Evolutionary conservation across 1,284 basidiomycete genomes (phyloP).

Genomic region (Melanopsichium pennsylvanicum): DNA sequence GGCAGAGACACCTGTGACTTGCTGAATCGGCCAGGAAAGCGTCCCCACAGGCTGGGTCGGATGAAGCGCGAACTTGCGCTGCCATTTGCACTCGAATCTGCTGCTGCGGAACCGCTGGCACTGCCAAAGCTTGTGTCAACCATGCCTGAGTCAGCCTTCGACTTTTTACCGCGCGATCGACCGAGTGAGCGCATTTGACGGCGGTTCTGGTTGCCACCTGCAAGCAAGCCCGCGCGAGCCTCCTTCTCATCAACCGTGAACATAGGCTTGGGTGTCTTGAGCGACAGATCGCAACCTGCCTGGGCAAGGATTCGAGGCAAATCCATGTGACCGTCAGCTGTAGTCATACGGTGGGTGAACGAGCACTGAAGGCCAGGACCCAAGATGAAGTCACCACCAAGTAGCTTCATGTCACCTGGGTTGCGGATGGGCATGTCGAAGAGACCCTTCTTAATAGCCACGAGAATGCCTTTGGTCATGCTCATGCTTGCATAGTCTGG

Average conservation of each 20-base stretch:
- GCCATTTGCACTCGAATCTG: constrained; percentile 2
- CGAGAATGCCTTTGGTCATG: constrained; percentile 73
- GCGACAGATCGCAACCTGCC: constrained; percentile 54
- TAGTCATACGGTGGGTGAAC: constrained; percentile 52
- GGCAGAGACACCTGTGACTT: constrained; percentile 41
- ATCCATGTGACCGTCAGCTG: constrained; percentile 58
- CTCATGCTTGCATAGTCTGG: constrained; percentile 76
- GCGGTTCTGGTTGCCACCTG: constrained; percentile 37
- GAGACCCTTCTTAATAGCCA: constrained; percentile 71
- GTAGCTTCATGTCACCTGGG: constrained; percentile 78
- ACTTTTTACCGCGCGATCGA: constrained; percentile 24
- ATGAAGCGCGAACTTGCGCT: constrained; percentile 14
- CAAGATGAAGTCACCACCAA: constrained; percentile 88
- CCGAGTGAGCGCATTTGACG: constrained; percentile 31
- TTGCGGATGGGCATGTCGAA: constrained; percentile 77
- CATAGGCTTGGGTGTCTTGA: constrained; percentile 48
- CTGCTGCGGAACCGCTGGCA: neutral
- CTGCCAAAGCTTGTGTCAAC: constrained; percentile 26
- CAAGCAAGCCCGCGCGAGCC: constrained; percentile 34
- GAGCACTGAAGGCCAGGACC: constrained; percentile 70
- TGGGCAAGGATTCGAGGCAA: constrained; percentile 53
- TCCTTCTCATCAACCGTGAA: constrained; percentile 27
- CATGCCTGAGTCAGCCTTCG: constrained; percentile 5
- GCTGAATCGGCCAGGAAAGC: constrained; percentile 37
- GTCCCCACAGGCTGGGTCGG: constrained; percentile 32